phyloP scores from a whole-genome alignment of 2,329 filamentous ascomycete species.

The Pseudofabraea citricarpa region DNA sequence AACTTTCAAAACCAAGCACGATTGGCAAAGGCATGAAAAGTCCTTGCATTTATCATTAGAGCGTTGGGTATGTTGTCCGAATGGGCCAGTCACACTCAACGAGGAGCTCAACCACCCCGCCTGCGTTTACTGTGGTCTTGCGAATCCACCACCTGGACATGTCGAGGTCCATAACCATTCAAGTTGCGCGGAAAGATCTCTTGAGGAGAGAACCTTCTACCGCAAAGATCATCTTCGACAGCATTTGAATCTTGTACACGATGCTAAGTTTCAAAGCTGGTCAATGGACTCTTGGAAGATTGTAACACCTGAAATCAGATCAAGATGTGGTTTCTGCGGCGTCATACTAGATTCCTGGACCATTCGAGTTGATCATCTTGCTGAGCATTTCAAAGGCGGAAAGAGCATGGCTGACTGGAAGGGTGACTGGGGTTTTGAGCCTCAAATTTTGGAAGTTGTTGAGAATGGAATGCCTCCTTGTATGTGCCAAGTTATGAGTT shows the following conservation, averaged over 20 bases:
- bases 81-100: constrained; percentile 50
- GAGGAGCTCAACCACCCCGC: constrained; percentile 51
- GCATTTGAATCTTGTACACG: constrained; percentile 58
- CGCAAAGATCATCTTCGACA: constrained; percentile 64
- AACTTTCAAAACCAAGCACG: constrained; percentile 63
- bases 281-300: constrained; percentile 63
- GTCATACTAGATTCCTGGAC: constrained; percentile 58
- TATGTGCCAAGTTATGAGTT: constrained; percentile 37
- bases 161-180: constrained; percentile 55
- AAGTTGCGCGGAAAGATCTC: constrained; percentile 60
- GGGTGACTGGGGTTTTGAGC: constrained; percentile 65
- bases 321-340: constrained; percentile 62
- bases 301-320: constrained; percentile 55
- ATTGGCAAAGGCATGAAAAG: constrained; percentile 69
- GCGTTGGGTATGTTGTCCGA: constrained; percentile 60
- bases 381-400: constrained; percentile 64
- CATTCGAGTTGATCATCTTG: constrained; percentile 55
- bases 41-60: constrained; percentile 60
- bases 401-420: constrained; percentile 66
- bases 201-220: constrained; percentile 60
- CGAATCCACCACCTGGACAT: constrained; percentile 50
- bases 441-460: constrained; percentile 55
- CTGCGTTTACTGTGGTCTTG: constrained; percentile 56
- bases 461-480: constrained; percentile 64
- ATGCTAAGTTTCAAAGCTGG: constrained; percentile 53